Evolutionary conservation across 441 rosid species (phyloP).

Genomic region (Corymbia calophylla): DNA sequence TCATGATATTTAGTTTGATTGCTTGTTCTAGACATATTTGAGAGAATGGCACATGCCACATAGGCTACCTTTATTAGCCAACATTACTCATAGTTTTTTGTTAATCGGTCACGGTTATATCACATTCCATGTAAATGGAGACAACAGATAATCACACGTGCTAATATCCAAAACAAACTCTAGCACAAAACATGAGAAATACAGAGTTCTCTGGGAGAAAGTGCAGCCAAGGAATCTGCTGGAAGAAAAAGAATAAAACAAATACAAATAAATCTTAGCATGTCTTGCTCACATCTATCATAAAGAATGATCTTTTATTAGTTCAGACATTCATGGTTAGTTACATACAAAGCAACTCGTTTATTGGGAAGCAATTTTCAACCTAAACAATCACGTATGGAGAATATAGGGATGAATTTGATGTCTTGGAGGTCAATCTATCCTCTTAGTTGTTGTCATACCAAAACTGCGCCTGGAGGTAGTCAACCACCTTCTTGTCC

Average conservation of each 20-base stretch:
- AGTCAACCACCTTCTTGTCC: neutral
- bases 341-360: neutral
- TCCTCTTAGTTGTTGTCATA: neutral
- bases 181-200: neutral
- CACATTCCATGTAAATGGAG: neutral
- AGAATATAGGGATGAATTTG: neutral
- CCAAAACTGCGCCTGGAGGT: neutral
- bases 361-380: neutral
- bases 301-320: neutral
- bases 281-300: neutral
- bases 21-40: fast-evolving
- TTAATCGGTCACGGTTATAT: neutral
- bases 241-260: neutral
- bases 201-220: neutral
- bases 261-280: neutral
- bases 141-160: neutral
- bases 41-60: neutral
- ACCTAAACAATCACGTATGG: neutral
- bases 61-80: neutral
- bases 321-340: neutral
- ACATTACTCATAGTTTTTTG: fast-evolving
- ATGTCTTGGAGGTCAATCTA: neutral
- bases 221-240: fast-evolving
- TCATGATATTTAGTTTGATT: neutral
- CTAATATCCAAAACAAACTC: neutral